Evolutionary conservation across 2,329 filamentous ascomycete genomes (phyloP).

Genomic region (Emergomyces pasteurianus): DNA sequence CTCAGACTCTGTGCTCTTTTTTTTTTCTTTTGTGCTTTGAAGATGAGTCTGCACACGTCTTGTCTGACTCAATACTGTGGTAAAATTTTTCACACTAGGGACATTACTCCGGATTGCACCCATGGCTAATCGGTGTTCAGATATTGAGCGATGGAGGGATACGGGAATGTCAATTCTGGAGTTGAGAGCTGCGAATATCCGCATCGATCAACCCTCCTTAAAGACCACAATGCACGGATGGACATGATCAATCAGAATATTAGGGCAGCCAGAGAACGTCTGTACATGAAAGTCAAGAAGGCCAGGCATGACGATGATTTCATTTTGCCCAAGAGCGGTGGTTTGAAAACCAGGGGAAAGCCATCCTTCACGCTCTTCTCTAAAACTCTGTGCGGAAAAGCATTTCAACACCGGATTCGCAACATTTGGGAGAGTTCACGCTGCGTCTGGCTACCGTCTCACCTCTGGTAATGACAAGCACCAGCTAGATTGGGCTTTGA

Average conservation of each 20-base stretch:
- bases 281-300: not conserved
- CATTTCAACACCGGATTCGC: not conserved
- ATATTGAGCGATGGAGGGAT: constrained; percentile 1
- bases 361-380: not conserved
- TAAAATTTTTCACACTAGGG: not conserved
- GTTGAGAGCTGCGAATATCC: not conserved
- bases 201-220: not conserved
- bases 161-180: not conserved
- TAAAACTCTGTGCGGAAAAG: not conserved
- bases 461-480: not conserved
- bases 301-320: not conserved
- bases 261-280: not conserved
- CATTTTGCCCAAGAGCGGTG: not conserved
- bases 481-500: constrained; percentile 1
- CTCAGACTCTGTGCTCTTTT: not conserved
- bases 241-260: not conserved
- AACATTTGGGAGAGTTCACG: not conserved
- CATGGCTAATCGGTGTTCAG: not conserved
- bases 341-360: not conserved
- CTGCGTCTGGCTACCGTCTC: not conserved
- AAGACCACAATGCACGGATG: not conserved
- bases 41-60: not conserved
- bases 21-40: not conserved
- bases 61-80: not conserved
- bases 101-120: not conserved